Evolutionary conservation across 1,284 basidiomycete species (phyloP), one percentile per base, ranked within the genome.

Genomic region (Agroathelia rolfsii): DNA sequence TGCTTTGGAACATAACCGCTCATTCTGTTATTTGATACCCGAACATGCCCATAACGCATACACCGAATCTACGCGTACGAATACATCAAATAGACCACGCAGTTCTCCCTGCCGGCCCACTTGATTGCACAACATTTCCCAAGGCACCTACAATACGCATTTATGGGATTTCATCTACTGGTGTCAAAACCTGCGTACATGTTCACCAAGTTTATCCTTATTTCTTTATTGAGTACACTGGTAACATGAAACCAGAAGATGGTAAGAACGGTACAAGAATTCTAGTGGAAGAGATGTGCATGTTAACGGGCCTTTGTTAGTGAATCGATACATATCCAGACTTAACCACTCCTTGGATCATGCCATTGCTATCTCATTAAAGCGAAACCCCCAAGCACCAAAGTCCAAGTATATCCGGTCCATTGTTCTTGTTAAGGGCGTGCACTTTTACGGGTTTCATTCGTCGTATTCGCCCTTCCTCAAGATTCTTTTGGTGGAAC

Each of bases 401-500:
- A 71, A 64, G 32, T 69, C 74, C 9, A 69, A 66, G 36, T 83
- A 67, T 50, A 62, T 84, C 53, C 72, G 78, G 38, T 63, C 75
- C 6, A 75, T 96, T 29, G 59, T 90, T 32, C 69, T 94, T 22
- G 87, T 93, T 46, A 97, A 97, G 59, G 94, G 90, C n/a, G 63
- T 87, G 14, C 83, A 86, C 44, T 96, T 97, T 55, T 98, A 97
- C 56, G 94, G 94, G 6, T 97, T 93, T 55, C 85, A 93, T 52
- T 66, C 84, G 12, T 76, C 79, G 16, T 85, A 89, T 50, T 68
- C 72, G 7, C 90, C 90, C 17, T 98, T 87, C 58, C 74, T 98
- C 56, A 96, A 96, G 56, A 73, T 98, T 31, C 66, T 76, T 42
- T 62, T 93, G 36, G 64, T 67, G 30, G 79, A 95, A 45, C 88